Base-by-base conservation (phyloP, 2,329 filamentous ascomycete species). In the Beauveria brongniartii region DNA sequence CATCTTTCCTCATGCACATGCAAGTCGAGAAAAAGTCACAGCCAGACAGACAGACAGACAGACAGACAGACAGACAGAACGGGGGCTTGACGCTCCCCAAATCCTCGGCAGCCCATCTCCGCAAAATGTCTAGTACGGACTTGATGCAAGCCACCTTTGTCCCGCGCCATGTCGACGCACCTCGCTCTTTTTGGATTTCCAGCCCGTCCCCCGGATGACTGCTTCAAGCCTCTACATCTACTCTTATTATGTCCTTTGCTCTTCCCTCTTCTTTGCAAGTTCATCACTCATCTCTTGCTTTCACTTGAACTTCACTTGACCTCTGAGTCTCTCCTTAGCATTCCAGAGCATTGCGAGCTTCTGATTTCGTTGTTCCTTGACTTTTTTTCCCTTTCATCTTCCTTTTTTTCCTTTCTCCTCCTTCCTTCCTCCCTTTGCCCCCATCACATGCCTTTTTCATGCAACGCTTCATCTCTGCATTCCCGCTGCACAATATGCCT, bases 291-390 rank as follows among this genome's bases (percentile, higher is more conserved):
- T 24, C 10, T 22, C 55, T 26, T 30, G 14, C 34, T 22, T 43
- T 24, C 30, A 46, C 43, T n/a, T 58, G 18, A 7, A 24, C 12
- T 37, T 47, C 53, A 44, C 37, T 55, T 48, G 30, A 51, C 34
- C 48, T 59, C 56, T 59, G 56, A 52, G 47, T 41, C 56, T 59
- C 56, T 59, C 56, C 3, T 59, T 59, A 3, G 53, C 34, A 9
- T 59, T 53, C 56, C 56, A 59, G 56, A 59, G 47, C 30, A 46
- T 28, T 58, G 24, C 26, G 24, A 40, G 30, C 12, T 34, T 34
- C 30, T 34, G 30, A 34, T 34, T 34, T 34, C 12, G 12, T 5
- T 34, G 30, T 34, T 34, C 24, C 6, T 14, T 20, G 6, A 28
- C 41, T n/a, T 20, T 24, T 4, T 37, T 10, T n/a, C 9, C 2